Conservation (phyloP, 306 rosid genomes). For the Ormosia semicastrata region DNA sequence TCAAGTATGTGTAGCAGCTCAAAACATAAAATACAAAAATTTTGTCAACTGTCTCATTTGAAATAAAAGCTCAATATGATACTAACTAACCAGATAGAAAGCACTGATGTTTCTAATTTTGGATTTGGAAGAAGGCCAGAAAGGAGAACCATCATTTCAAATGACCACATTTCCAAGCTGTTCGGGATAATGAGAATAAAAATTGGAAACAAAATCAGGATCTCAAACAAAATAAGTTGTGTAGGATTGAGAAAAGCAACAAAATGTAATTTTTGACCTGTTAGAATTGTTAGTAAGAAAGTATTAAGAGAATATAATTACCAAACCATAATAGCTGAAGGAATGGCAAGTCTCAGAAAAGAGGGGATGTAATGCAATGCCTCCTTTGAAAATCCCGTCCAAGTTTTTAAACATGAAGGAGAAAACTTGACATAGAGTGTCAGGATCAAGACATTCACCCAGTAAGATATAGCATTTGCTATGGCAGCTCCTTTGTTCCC, state of each 20-base stretch:
- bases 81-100: slow-evolving; percentile 54
- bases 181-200: background rate
- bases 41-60: background rate
- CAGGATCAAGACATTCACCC: slow-evolving; percentile 57
- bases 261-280: background rate
- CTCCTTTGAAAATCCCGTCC: slow-evolving; percentile 63
- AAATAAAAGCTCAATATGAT: background rate
- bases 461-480: slow-evolving; percentile 59
- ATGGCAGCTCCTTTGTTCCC: slow-evolving; percentile 60
- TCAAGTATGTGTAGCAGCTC: background rate
- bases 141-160: slow-evolving; percentile 64
- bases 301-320: slow-evolving; percentile 25
- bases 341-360: slow-evolving; percentile 64
- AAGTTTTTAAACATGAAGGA: slow-evolving; percentile 50
- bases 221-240: background rate
- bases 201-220: background rate
- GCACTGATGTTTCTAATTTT: slow-evolving; percentile 59
- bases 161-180: slow-evolving; percentile 74
- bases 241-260: background rate
- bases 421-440: slow-evolving; percentile 58
- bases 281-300: background rate
- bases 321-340: slow-evolving; percentile 84
- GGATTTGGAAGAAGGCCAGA: slow-evolving; percentile 76
- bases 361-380: slow-evolving; percentile 44
- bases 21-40: background rate